Conservation (phyloP, 441 rosid species). For the Corymbia citriodora region DNA sequence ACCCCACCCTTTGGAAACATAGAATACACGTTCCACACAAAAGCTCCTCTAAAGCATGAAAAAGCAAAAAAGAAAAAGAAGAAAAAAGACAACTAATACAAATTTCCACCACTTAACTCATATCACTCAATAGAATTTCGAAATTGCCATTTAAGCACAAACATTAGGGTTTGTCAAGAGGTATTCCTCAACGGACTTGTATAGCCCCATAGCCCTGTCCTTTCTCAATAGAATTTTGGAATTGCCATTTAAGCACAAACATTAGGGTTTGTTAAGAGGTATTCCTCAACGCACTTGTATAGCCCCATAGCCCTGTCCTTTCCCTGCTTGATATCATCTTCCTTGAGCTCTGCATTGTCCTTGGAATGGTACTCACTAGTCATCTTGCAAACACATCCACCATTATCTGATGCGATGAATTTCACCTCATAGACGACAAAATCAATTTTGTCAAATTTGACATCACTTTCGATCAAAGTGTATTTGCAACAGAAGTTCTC, state of each 20-base stretch:
- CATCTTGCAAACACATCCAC: background rate
- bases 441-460: background rate
- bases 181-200: background rate
- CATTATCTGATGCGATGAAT: background rate
- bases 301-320: background rate
- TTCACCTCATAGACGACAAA: background rate
- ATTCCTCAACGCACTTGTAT: background rate
- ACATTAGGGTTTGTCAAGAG: background rate
- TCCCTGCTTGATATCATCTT: background rate
- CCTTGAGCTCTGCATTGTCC: background rate
- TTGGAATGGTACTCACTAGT: background rate
- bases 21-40: no score
- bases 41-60: no score
- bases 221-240: no score
- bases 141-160: background rate
- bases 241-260: background rate
- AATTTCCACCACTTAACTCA: no score
- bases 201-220: background rate
- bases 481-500: slow-evolving; percentile 2
- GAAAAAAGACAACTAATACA: no score
- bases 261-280: background rate
- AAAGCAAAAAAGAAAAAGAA: no score
- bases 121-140: no score
- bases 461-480: background rate
- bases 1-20: no score